Base-by-base conservation (phyloP, 176 grass and related monocot genomes). In the Zoysia pacifica region DNA sequence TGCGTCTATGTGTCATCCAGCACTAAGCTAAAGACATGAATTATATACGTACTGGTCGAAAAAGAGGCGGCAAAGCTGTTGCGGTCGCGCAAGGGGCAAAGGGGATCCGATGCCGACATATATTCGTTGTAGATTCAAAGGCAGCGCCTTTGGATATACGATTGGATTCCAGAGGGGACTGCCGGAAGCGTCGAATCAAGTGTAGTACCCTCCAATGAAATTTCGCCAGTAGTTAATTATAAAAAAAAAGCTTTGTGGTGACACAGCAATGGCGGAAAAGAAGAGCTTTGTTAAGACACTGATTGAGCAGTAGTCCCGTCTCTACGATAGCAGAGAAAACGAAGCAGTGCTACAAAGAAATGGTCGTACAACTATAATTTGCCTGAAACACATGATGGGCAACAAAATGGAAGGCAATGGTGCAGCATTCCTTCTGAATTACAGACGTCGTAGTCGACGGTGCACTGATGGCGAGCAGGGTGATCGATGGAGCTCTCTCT, bases 21-120 rank as follows among this genome's bases (percentile, higher is more conserved):
- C 87, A 85, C 77, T 81, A 76, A 85, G 54, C 64, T 89, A 84
- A 81, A 89, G 81, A 48, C 42, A 5, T 35, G 82, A 70, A 88
- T 84, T 88, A 88, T 83, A 62, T 53, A 69, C 68, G 9, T 15
- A 38, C 9, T 56, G 66, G n/a, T 77, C 49, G 28, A 28, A 28
- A 28, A 28, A 28, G 28, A 28, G 45, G 67, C 62, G 11, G 58
- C 79, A 79, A 84, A 83, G 53, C 44, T 18, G 16, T 28, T 18
- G 53, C 15, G 2, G 5, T 5, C 16, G 5, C 18, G 7, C 18
- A 28, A 28, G 28, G 28, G 28, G 28, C 28, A 28, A 62, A 62
- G 59, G 19, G 9, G 35, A 11, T 36, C 20, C 12, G 65, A 89
- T 5, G 5, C 9, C 3, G 82, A 81, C 70, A 46, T 51, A 8